Percentiles rank a stretch among this genome's conserved stretches.
phyloP scores from a whole-genome alignment of 768 basidiomycete species.

The Leccinum obscurum region DNA sequence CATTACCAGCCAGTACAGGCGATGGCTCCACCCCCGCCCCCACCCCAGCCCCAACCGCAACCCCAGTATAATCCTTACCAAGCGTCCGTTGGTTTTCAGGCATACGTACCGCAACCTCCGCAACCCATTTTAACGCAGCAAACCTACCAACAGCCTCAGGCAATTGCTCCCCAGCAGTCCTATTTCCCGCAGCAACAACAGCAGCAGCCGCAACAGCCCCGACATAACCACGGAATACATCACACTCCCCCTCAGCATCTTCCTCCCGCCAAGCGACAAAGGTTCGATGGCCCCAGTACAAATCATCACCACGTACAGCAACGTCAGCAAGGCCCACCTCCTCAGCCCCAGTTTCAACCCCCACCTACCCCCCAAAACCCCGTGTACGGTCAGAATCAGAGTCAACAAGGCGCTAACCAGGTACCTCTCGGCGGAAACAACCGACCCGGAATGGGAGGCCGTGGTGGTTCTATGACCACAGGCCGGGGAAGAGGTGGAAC shows the following conservation, averaged over 20 bases:
- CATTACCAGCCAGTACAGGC: slow-evolving; percentile 50
- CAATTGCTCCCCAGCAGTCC: slow-evolving; percentile 42
- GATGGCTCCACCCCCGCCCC: slow-evolving; percentile 51
- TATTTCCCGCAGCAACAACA: slow-evolving; percentile 40
- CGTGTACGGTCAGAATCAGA: slow-evolving; percentile 34
- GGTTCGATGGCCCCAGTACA: slow-evolving; percentile 78
- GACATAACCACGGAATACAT: slow-evolving; percentile 49
- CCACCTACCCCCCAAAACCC: slow-evolving; percentile 29
- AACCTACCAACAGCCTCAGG: slow-evolving; percentile 44
- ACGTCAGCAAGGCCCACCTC: slow-evolving; percentile 48
- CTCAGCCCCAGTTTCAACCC: slow-evolving; percentile 60
- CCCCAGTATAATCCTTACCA: slow-evolving; percentile 78
- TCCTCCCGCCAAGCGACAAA: slow-evolving; percentile 90
- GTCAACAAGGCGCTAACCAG: slow-evolving; percentile 46
- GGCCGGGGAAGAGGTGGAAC: slow-evolving; percentile 49
- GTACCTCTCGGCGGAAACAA: slow-evolving; percentile 41
- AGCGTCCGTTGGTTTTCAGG: slow-evolving; percentile 61
- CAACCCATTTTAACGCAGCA: slow-evolving; percentile 53
- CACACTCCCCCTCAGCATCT: slow-evolving; percentile 75
- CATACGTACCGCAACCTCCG: slow-evolving; percentile 64
- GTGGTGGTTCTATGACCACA: slow-evolving; percentile 37
- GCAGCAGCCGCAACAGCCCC: slow-evolving; percentile 43
- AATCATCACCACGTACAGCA: slow-evolving; percentile 41
- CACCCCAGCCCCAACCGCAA: slow-evolving; percentile 56
- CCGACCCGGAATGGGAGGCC: slow-evolving; percentile 47